Base-by-base conservation (phyloP, 306 rosid species). In the Fagus sylvatica region DNA sequence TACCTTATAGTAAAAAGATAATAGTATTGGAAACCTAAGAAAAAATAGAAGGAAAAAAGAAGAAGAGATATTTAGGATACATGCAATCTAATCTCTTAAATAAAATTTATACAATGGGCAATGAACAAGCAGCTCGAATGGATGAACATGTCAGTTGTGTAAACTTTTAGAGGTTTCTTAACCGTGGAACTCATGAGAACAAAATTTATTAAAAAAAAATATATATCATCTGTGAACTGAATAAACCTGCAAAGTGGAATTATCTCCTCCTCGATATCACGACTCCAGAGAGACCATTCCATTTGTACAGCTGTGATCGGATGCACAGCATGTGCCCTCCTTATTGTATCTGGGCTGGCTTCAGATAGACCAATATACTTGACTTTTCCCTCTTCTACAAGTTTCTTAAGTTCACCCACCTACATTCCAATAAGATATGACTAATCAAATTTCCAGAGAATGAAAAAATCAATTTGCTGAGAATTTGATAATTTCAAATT, bases 261-360 rank as follows among this genome's bases (percentile, higher is more conserved):
- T 28, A 93, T 80, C 75, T 80, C 92, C 0, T 87, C 90, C 74
- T 93, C 96, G 34, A 93, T 84, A 33, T 93, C 97, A 28, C 98
- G 94, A 42, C 91, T 82, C 93, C 96, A 93, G 0, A 93, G 79
- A 2, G 98, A 93, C 93, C 94, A 93, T 74, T 93, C 96, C 78
- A 93, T 86, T 74, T 90, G 97, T 7, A 93, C 9, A 6, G 94
- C 94, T 0, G 94, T 87, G 73, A 93, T 82, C 3, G 92, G 94
- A 82, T 90, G 97, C 84, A 90, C 91, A 1, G 90, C 92, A 80
- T 93, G 96, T 1, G 96, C 97, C 80, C 97, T 90, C 68, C 85
- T 89, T 78, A 90, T 88, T 30, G 97, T 89, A 69, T 93, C 88
- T 1, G 93, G 85, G 76, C 93, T 86, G 1, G 98, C 94, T 71